These are phyloP conservation scores for Pterocarpus santalinus DNA, from an alignment of 306 rosid genomes.

Conservation along the genomic window DNA sequence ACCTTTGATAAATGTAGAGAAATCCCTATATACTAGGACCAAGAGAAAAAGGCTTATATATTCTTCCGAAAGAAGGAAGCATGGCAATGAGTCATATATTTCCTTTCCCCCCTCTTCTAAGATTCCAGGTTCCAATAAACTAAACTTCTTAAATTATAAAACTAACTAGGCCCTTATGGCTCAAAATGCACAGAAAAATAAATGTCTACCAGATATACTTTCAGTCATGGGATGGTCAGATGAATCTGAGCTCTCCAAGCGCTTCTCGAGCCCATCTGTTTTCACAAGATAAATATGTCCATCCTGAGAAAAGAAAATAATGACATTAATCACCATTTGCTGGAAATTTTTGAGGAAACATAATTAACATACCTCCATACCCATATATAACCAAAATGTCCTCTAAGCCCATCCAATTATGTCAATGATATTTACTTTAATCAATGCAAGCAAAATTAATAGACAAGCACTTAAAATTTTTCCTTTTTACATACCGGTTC, in stretches of 20 bases:
- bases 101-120: slow-evolving; percentile 21
- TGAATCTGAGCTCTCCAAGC: slow-evolving; percentile 59
- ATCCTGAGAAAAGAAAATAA: slow-evolving; percentile 57
- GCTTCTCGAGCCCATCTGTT: slow-evolving; percentile 66
- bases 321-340: slow-evolving; percentile 25
- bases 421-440: slow-evolving; percentile 20
- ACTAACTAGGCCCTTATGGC: slow-evolving; percentile 23
- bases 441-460: slow-evolving; percentile 29
- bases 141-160: slow-evolving; percentile 13
- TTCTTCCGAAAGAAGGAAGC: slow-evolving; percentile 10
- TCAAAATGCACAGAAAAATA: slow-evolving; percentile 32
- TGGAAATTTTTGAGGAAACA: slow-evolving; percentile 18
- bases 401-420: slow-evolving; percentile 28
- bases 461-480: slow-evolving; percentile 16
- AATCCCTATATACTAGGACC: slow-evolving; percentile 23
- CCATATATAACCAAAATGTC: slow-evolving; percentile 13
- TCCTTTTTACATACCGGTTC: slow-evolving; percentile 62
- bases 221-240: slow-evolving; percentile 63
- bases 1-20: slow-evolving; percentile 5
- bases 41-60: slow-evolving; percentile 4
- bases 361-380: slow-evolving; percentile 23
- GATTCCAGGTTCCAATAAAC: slow-evolving; percentile 30
- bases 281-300: slow-evolving; percentile 51
- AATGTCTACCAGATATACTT: slow-evolving; percentile 63
- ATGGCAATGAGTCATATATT: slow-evolving; percentile 4